phyloP scores from a whole-genome alignment of 139 green algal genomes.

The Ettlia oleoabundans region DNA sequence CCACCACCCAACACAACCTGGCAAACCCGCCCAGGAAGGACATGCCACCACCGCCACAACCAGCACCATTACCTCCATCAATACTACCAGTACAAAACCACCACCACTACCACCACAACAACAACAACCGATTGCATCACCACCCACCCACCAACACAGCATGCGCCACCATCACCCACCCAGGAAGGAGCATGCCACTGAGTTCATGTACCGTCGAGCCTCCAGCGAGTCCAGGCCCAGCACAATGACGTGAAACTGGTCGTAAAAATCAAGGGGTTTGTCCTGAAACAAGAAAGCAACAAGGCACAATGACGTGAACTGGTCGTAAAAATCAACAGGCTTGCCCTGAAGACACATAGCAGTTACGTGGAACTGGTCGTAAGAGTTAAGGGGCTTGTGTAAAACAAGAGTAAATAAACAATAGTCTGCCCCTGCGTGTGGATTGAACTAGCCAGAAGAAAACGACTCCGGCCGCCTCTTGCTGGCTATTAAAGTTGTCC shows the following conservation, averaged over 20 bases:
- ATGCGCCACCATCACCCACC: slow-evolving; percentile 46
- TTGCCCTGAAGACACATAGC: no score
- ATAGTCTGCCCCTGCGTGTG: no score
- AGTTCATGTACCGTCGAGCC: slow-evolving; percentile 97
- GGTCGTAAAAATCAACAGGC: no score
- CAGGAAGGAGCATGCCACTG: slow-evolving; percentile 94
- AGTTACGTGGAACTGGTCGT: no score
- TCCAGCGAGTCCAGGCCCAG: slow-evolving; percentile 98
- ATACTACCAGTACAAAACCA: background rate
- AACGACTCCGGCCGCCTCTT: no score
- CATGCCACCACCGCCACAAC: background rate
- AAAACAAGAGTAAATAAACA: no score
- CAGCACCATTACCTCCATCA: background rate
- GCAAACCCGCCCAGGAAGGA: background rate
- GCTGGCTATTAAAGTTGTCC: no score
- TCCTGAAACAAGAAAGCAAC: slow-evolving; percentile 56
- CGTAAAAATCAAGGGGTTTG: slow-evolving; percentile 91
- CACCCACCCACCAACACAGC: background rate
- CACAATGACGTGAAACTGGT: slow-evolving; percentile 93
- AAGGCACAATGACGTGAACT: background rate
- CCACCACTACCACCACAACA: background rate
- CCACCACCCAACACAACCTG: background rate
- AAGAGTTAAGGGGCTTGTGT: no score
- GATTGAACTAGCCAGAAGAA: no score
- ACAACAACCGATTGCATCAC: background rate